Conservation (phyloP, 306 rosid genomes). For the Urtica urens region DNA sequence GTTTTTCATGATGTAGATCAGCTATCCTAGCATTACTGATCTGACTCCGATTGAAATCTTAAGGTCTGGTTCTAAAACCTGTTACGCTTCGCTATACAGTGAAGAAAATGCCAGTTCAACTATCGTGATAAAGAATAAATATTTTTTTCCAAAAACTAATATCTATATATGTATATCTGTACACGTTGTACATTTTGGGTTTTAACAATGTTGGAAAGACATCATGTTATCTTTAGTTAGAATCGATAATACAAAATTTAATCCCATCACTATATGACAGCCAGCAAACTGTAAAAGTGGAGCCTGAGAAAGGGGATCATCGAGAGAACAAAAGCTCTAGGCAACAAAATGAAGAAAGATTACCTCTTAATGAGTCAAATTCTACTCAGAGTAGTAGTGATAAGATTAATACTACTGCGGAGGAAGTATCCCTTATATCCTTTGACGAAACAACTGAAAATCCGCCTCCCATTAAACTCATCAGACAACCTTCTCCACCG, state of each 20-base stretch:
- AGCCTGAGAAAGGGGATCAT: conserved; percentile 31
- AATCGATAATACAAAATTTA: conserved; percentile 7
- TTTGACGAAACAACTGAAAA: conserved; percentile 51
- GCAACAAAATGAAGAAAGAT: conserved; percentile 25
- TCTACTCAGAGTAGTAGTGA: conserved; percentile 26
- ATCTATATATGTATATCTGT: too few species aligned
- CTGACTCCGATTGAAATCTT: conserved; percentile 58
- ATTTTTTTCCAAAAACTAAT: too few species aligned
- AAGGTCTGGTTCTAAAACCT: conserved; percentile 39
- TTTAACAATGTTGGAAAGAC: too few species aligned
- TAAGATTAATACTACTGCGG: conserved; percentile 19
- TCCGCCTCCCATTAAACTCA: conserved; percentile 39
- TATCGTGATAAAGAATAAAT: conserved; percentile 1
- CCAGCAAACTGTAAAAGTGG: conserved; percentile 35
- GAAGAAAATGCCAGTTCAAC: too few species aligned
- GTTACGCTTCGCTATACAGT: conserved; percentile 4
- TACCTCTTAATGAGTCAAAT: conserved; percentile 31
- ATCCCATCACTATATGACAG: conserved; percentile 34
- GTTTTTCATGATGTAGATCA: conserved; percentile 52
- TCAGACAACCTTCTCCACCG: conserved; percentile 89
- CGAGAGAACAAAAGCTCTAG: conserved; percentile 9
- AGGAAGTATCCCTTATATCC: conserved; percentile 70
- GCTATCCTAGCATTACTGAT: conserved; percentile 70
- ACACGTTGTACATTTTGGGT: too few species aligned
- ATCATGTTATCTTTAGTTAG: conserved; percentile 7